phyloP scores from a whole-genome alignment of 805 yeast genomes.

The Cyberlindnera samutprakarnensis region DNA sequence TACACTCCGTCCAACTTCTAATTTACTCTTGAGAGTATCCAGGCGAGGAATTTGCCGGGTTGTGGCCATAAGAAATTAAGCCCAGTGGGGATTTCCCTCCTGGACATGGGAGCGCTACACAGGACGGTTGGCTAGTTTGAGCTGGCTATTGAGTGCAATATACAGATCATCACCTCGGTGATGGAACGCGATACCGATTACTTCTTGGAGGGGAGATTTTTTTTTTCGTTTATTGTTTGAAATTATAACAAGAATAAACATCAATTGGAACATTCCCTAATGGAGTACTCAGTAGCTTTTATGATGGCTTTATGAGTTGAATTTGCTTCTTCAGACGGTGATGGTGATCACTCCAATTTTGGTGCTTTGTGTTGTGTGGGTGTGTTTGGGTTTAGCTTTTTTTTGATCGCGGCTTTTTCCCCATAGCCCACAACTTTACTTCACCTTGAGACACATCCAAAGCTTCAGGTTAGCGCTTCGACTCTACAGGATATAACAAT shows the following conservation, averaged over 20 bases:
- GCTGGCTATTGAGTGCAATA: conserved; percentile 53
- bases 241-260: no score
- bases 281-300: no score
- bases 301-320: no score
- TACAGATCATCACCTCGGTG: conserved; percentile 33
- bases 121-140: conserved; percentile 42
- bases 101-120: conserved; percentile 46
- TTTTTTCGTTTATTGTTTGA: conserved; percentile 2
- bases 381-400: no score
- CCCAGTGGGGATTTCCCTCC: not conserved
- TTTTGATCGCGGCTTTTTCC: no score
- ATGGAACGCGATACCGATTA: conserved; percentile 58
- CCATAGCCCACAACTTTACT: no score
- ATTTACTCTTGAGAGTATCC: conserved; percentile 49
- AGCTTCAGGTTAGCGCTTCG: no score
- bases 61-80: conserved; percentile 51
- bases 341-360: no score
- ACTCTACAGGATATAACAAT: no score
- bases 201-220: conserved; percentile 35
- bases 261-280: no score
- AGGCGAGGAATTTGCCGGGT: conserved; percentile 47
- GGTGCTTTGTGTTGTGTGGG: no score
- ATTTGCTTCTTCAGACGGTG: no score
- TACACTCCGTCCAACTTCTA: conserved; percentile 36
- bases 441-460: not conserved